Evolutionary conservation across 495 filamentous ascomycete genomes (phyloP), one percentile per base, ranked within the genome.

Genomic region (Penicillium flavigenum): DNA sequence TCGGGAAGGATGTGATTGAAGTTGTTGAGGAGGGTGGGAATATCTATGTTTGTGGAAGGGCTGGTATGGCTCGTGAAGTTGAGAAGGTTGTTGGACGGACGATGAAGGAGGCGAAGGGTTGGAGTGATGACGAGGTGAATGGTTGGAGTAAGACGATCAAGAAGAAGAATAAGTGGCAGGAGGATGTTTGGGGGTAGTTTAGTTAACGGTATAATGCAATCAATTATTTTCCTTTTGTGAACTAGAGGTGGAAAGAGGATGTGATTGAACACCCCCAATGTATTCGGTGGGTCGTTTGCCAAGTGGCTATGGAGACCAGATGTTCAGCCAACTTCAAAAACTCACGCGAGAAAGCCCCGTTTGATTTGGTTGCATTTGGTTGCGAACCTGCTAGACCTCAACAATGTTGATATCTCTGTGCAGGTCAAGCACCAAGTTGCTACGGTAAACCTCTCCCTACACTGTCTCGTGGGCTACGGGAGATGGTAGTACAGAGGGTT

Each of bases 21-120:
- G 39, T 81, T 32, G 59, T 80, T 38, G 70, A 74, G 17, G 60
- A 70, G 49, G 68, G 71, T 9, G 76, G 71, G 7, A 78, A 71
- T 51, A 61, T 81, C 22, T 82, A 82, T 64, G 71, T 82, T 34
- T 81, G 79, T 64, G 80, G 79, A 0, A 60, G 69, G n/a, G 77
- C 77, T 16, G 66, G 59, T 3, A 81, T 82, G 79, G 80, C 79
- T 11, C 67, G 77, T n/a, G 79, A 78, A 56, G 79, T 82, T 7
- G 68, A 72, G 45, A 69, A 68, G 57, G 55, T 61, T n/a, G 66
- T 82, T 36, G 65, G 63, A 11, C 63, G 50, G 11, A 64, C 58
- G 0, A 64, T 79, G 63, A 57, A 22, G 36, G 53, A 42, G 34
- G 50, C 44, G 12, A 71, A 70, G 47, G 68, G 67, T 0, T 76